These are phyloP conservation scores for Penicillium arizonense DNA, from an alignment of 495 filamentous ascomycete species.

Conservation along the genomic window DNA sequence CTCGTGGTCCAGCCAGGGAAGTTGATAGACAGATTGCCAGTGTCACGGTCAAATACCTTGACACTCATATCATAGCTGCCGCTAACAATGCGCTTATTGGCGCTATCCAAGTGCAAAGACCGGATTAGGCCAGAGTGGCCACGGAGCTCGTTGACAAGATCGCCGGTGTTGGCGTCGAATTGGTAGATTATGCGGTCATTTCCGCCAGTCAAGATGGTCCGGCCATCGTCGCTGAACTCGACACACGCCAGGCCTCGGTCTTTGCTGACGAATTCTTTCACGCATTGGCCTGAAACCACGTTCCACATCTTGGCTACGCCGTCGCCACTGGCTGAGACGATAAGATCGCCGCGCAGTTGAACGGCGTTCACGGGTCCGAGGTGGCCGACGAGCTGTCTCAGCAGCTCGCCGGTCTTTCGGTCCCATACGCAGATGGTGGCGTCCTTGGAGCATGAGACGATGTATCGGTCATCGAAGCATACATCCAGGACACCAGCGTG, in stretches of 20 bases:
- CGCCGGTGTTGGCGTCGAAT: conserved; percentile 88
- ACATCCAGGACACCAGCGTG: conserved; percentile 88
- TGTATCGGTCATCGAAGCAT: conserved; percentile 85
- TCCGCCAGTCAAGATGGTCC: conserved; percentile 85
- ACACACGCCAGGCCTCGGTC: conserved; percentile 91
- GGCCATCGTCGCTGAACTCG: conserved; percentile 89
- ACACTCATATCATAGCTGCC: conserved; percentile 94
- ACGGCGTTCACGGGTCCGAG: conserved; percentile 92
- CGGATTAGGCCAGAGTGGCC: conserved; percentile 83
- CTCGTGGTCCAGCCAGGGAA: conserved; percentile 90
- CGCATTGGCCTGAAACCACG: conserved; percentile 74
- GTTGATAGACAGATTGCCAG: conserved; percentile 67
- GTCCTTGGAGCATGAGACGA: conserved; percentile 96
- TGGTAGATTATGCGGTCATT: conserved; percentile 93
- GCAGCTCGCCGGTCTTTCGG: conserved; percentile 66
- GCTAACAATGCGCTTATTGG: conserved; percentile 78
- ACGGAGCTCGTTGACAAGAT: conserved; percentile 70
- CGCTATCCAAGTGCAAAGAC: conserved; percentile 80
- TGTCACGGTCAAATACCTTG: conserved; percentile 83
- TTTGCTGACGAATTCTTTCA: conserved; percentile 84
- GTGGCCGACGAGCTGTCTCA: conserved; percentile 79
- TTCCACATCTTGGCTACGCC: conserved; percentile 94
- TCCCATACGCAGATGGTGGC: conserved; percentile 91
- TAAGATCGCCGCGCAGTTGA: conserved; percentile 84
- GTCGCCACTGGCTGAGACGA: conserved; percentile 91